phyloP scores from a whole-genome alignment of 306 rosid genomes.

The Rosa rugosa region DNA sequence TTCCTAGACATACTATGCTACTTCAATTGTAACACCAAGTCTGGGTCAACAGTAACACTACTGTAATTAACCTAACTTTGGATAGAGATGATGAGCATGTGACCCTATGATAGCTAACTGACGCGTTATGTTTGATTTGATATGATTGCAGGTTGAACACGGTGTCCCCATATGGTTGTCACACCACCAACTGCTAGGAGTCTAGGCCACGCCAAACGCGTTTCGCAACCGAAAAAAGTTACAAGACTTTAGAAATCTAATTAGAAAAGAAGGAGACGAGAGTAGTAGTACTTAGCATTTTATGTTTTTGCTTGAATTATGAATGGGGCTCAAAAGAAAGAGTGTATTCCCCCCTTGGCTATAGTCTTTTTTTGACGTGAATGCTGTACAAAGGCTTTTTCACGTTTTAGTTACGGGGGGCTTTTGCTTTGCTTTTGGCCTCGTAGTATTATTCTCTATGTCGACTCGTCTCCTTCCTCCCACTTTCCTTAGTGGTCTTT shows the following conservation, averaged over 20 bases:
- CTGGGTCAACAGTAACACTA: background rate
- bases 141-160: conserved; percentile 23
- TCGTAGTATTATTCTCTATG: background rate
- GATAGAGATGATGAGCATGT: background rate
- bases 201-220: conserved; percentile 2
- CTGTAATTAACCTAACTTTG: background rate
- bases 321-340: background rate
- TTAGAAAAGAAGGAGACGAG: background rate
- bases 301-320: background rate
- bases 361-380: background rate
- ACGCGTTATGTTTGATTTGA: background rate
- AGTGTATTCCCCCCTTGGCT: background rate
- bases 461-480: background rate
- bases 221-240: background rate
- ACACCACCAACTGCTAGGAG: background rate
- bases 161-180: conserved; percentile 26
- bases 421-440: background rate
- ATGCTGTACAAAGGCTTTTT: background rate
- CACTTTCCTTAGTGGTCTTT: background rate
- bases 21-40: background rate
- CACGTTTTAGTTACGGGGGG: background rate
- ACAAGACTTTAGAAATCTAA: background rate
- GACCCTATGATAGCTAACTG: background rate
- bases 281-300: background rate
- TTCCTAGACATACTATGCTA: background rate